Conservation (phyloP, 257 asterid genomes). For the Linderniella brevidens region DNA sequence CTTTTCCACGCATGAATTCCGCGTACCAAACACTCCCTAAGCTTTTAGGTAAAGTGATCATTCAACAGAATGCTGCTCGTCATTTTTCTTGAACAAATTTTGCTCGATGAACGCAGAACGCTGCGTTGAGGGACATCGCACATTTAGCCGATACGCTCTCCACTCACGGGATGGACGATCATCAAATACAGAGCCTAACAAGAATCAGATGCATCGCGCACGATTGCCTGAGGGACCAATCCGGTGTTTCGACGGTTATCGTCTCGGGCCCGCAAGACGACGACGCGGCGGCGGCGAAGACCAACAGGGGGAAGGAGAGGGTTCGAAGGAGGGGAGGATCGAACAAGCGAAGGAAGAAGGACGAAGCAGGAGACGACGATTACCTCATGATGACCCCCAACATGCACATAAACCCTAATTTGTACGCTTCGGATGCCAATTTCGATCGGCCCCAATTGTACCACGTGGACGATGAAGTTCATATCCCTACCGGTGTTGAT, state of each 20-base stretch:
- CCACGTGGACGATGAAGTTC: too few species aligned
- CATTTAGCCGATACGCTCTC: conserved; percentile 57
- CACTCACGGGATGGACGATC: conserved; percentile 79
- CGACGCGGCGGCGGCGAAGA: conserved; percentile 23
- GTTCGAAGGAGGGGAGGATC: conserved; percentile 59
- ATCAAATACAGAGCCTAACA: conserved; percentile 51
- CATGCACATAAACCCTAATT: too few species aligned
- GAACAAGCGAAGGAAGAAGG: conserved; percentile 66
- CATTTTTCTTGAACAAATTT: conserved; percentile 6
- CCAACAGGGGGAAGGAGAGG: conserved; percentile 62
- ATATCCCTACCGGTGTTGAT: too few species aligned
- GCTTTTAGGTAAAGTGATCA: too few species aligned
- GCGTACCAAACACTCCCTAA: too few species aligned
- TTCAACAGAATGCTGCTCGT: too few species aligned
- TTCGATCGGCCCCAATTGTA: too few species aligned
- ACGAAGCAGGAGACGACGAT: conserved; percentile 43
- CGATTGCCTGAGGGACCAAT: conserved; percentile 65
- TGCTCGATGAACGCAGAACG: conserved; percentile 26
- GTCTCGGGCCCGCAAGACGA: conserved; percentile 33
- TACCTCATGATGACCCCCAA: conserved; percentile 6
- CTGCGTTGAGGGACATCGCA: conserved; percentile 73
- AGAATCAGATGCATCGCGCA: conserved; percentile 57
- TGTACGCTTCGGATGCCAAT: too few species aligned
- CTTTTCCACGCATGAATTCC: too few species aligned
- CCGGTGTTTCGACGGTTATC: conserved; percentile 21